Percentiles rank a stretch among this genome's conserved stretches.
Conservation (phyloP, 2,329 filamentous ascomycete species). For the Epichloe coenophiala region DNA sequence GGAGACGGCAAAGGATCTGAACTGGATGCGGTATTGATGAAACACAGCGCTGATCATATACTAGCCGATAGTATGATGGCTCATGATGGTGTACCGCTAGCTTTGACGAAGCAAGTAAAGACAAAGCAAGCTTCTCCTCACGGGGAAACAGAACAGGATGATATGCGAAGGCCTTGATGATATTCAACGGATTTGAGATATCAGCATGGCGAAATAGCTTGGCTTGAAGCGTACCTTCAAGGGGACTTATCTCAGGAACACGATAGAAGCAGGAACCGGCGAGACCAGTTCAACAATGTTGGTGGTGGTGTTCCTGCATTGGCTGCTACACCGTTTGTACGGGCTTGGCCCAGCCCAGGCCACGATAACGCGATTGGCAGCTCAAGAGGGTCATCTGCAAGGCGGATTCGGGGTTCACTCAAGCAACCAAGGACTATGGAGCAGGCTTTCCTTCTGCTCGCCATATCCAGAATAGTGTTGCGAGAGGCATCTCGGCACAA, state of each 20-base stretch:
- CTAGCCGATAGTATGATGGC: background rate
- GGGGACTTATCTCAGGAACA: background rate
- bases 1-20: background rate
- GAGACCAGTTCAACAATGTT: background rate
- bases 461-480: background rate
- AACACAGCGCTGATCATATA: background rate
- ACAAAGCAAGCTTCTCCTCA: too few relatives aligned
- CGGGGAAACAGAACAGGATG: background rate
- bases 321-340: background rate
- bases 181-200: background rate
- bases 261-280: background rate
- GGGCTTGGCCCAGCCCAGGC: background rate
- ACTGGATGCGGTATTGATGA: background rate
- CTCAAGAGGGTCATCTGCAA: background rate
- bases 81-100: background rate
- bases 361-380: background rate
- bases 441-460: background rate
- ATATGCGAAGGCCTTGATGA: too few relatives aligned
- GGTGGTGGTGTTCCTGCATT: background rate
- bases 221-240: background rate
- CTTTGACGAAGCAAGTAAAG: background rate
- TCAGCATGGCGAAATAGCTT: background rate
- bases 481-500: background rate
- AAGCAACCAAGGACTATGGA: background rate
- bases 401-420: background rate